phyloP scores from a whole-genome alignment of 2,329 filamentous ascomycete genomes.

The Purpureocillium lavendulum region DNA sequence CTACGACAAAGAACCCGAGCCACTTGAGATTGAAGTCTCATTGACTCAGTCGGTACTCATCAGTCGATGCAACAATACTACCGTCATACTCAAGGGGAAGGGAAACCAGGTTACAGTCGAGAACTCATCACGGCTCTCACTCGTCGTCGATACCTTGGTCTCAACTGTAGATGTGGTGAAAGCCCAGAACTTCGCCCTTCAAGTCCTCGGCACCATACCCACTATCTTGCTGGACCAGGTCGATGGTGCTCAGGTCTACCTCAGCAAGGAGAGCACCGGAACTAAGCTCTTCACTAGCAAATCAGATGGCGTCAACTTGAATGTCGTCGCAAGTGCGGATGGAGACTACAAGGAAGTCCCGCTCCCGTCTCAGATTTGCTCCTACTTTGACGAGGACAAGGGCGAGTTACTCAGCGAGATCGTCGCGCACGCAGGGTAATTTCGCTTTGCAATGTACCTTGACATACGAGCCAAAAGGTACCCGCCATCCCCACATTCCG shows the following conservation, averaged over 20 bases:
- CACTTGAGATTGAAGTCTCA: conserved; percentile 73
- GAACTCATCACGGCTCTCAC: conserved; percentile 74
- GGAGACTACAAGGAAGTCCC: conserved; percentile 84
- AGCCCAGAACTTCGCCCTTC: conserved; percentile 86
- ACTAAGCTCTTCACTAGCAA: conserved; percentile 89
- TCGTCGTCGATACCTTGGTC: conserved; percentile 83
- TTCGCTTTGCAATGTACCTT: too few relatives aligned
- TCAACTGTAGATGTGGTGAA: conserved; percentile 94
- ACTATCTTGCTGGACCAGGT: conserved; percentile 90
- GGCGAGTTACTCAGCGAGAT: conserved; percentile 84
- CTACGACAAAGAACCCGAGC: conserved; percentile 65
- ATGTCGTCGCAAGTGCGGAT: conserved; percentile 61
- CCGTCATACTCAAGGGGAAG: conserved; percentile 84
- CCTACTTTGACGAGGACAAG: conserved; percentile 60
- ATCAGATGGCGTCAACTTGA: conserved; percentile 78
- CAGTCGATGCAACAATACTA: conserved; percentile 83
- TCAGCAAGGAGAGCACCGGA: conserved; percentile 67
- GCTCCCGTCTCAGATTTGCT: conserved; percentile 81
- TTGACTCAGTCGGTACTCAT: conserved; percentile 88
- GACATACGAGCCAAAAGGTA: too few relatives aligned
- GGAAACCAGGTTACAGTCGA: conserved; percentile 95
- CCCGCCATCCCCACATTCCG: too few relatives aligned
- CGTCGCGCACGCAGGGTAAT: conserved; percentile 81
- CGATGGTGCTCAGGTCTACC: conserved; percentile 80
- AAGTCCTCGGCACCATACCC: conserved; percentile 77